Base-by-base conservation (phyloP, 176 grass and related monocot genomes). In the Carex myosuroides region DNA sequence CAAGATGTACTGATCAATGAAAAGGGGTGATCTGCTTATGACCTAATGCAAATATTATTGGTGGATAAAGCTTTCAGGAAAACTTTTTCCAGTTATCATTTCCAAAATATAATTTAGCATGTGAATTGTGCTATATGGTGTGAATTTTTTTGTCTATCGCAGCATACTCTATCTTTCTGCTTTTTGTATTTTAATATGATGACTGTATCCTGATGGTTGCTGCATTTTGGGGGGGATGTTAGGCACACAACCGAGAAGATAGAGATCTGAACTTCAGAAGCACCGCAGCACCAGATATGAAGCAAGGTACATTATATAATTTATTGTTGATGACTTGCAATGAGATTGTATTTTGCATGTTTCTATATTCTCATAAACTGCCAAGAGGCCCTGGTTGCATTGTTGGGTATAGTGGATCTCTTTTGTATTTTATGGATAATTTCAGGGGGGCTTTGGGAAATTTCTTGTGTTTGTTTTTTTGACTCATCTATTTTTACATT, bases 11-110 rank as follows among this genome's bases (percentile, higher is more conserved):
- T 56, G 50, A 77, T 77, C 12, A 76, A 12, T 26, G 5, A 56
- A 54, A 55, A 55, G 29, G 41, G 70, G 20, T 74, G 42, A 53
- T 77, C 73, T 70, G 24, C 50, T 77, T 77, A 77, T 77, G 50
- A 56, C 24, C 22, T 77, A 30, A 30, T 77, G 22, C 73, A 16
- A 54, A 50, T 56, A 55, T 17, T 55, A 56, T 77, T 77, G 50
- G 13, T 77, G 73, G 22, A 30, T 77, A 55, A 42, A 55, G 12
- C 71, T 76, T 76, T 54, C 3, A 50, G 11, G 21, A 50, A 53
- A 52, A 52, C n/a, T 10, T 3, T 77, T 77, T 56, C 8, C 46
- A 77, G 50, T 77, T 77, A 6, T 73, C 42, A 52, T 77, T 56
- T 77, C 13, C 50, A 56, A 30, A 77, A 9, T 16, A 56, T 17